Percentiles rank a stretch among this genome's conserved stretches.
Evolutionary conservation across 1,284 basidiomycete species (phyloP).

Genomic region (Irpex sp.): DNA sequence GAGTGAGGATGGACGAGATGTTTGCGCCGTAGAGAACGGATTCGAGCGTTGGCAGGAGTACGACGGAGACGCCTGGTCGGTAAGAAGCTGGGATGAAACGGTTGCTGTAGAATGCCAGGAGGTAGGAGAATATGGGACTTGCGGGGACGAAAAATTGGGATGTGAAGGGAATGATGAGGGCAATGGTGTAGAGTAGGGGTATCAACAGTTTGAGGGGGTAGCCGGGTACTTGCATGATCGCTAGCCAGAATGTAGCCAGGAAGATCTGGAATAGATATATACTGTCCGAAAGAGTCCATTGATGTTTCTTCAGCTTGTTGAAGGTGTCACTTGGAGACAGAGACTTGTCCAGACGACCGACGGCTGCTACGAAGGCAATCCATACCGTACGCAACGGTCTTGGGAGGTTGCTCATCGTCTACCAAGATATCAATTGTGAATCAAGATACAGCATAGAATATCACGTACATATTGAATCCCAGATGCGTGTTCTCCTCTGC

Average conservation of each 20-base stretch:
- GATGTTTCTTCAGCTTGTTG: conserved; percentile 53
- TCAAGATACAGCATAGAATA: background rate
- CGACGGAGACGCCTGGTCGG: conserved; percentile 85
- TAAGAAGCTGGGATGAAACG: conserved; percentile 75
- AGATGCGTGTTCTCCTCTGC: too few species aligned
- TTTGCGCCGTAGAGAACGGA: conserved; percentile 94
- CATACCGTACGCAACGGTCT: conserved; percentile 27
- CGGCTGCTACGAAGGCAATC: conserved; percentile 53
- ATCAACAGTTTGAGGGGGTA: conserved; percentile 79
- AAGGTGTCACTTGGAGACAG: conserved; percentile 67
- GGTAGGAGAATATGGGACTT: conserved; percentile 81
- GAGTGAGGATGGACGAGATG: conserved; percentile 93
- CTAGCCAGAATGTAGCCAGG: conserved; percentile 71
- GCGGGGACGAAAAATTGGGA: conserved; percentile 92
- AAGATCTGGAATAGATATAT: conserved; percentile 62
- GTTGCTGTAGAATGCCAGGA: conserved; percentile 83
- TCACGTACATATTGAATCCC: background rate
- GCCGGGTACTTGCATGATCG: conserved; percentile 67
- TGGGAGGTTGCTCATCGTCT: conserved; percentile 12
- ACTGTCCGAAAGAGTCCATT: conserved; percentile 55
- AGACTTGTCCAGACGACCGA: conserved; percentile 72
- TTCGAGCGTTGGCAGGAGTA: conserved; percentile 90
- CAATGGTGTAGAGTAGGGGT: conserved; percentile 65
- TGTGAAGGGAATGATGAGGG: conserved; percentile 80
- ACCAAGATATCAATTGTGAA: background rate